Percentiles rank a stretch among this genome's conserved stretches.
Evolutionary conservation across 2,329 filamentous ascomycete species (phyloP).

Genomic region (Parastagonospora avenae): DNA sequence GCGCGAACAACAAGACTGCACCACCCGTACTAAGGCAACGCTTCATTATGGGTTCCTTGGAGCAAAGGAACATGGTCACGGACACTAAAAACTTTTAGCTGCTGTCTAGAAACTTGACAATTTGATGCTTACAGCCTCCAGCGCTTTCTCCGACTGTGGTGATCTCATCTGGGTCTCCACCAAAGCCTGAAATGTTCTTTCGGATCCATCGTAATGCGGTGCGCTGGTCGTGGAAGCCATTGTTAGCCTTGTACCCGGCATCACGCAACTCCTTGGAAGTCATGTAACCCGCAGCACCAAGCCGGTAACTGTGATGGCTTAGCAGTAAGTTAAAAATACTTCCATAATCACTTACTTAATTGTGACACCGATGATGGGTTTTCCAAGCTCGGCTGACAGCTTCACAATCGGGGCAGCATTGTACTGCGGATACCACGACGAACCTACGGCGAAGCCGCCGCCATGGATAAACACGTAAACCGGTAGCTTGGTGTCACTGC

Average conservation of each 20-base stretch:
- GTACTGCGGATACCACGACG: conserved; percentile 60
- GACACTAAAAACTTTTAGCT: conserved; percentile 24
- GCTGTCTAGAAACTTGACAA: not conserved
- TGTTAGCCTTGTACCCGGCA: conserved; percentile 47
- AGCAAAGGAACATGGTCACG: conserved; percentile 32
- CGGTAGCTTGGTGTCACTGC: conserved; percentile 47
- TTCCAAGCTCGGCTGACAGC: conserved; percentile 49
- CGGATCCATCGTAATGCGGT: conserved; percentile 46
- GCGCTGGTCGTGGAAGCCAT: conserved; percentile 43
- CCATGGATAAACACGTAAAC: conserved; percentile 62
- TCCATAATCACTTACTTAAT: conserved; percentile 51
- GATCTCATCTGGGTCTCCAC: conserved; percentile 45
- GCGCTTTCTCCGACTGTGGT: conserved; percentile 55
- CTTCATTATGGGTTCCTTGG: conserved; percentile 40
- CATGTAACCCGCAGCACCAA: conserved; percentile 43
- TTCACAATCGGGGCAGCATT: conserved; percentile 54
- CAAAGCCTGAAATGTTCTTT: conserved; percentile 45
- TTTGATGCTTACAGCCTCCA: conserved; percentile 49
- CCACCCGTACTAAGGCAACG: conserved; percentile 51
- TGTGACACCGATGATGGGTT: conserved; percentile 53
- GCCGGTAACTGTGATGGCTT: conserved; percentile 31
- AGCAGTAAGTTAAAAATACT: conserved; percentile 32
- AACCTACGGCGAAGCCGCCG: conserved; percentile 57
- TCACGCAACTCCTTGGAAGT: conserved; percentile 55
- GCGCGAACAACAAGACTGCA: conserved; percentile 47